Evolutionary conservation across 2,329 filamentous ascomycete genomes (phyloP).

Genomic region (Colletotrichum spaethianum): DNA sequence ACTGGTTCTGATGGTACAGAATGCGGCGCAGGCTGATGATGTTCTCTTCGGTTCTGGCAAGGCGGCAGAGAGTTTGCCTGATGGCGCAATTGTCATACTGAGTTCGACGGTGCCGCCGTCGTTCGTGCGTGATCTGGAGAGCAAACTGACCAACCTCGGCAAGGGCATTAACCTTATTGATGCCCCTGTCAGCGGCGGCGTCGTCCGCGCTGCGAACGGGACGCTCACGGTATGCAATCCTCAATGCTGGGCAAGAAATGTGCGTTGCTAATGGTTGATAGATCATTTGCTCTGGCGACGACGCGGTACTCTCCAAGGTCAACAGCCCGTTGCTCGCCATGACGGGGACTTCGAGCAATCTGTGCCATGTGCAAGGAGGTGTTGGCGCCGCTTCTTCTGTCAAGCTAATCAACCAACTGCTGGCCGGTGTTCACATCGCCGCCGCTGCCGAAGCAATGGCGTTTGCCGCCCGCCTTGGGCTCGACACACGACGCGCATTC

Average conservation of each 20-base stretch:
- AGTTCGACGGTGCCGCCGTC: constrained; percentile 55
- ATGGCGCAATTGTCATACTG: constrained; percentile 50
- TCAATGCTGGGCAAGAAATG: too few species aligned
- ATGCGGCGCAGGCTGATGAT: constrained; percentile 50
- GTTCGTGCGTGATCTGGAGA: constrained; percentile 44
- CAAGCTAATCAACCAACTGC: constrained; percentile 71
- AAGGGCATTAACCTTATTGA: constrained; percentile 52
- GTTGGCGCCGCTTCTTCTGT: constrained; percentile 68
- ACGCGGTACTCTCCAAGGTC: constrained; percentile 43
- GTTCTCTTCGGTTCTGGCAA: constrained; percentile 50
- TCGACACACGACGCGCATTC: constrained; percentile 64
- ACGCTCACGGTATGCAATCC: constrained; percentile 49
- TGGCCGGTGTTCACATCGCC: constrained; percentile 71
- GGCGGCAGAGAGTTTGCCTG: constrained; percentile 46
- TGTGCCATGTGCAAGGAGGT: constrained; percentile 65
- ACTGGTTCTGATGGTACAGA: constrained; percentile 55
- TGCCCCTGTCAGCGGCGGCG: constrained; percentile 55
- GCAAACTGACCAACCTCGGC: constrained; percentile 42
- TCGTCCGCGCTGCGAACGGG: constrained; percentile 53
- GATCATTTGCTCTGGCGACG: constrained; percentile 52
- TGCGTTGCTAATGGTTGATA: constrained; percentile 33
- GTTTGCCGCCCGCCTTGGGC: constrained; percentile 65
- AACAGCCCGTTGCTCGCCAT: constrained; percentile 50
- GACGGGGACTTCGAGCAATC: constrained; percentile 49
- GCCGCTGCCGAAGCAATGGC: constrained; percentile 70